These are phyloP conservation scores for Cyberlindnera petersonii DNA, from an alignment of 805 yeast genomes.

Conservation along the genomic window DNA sequence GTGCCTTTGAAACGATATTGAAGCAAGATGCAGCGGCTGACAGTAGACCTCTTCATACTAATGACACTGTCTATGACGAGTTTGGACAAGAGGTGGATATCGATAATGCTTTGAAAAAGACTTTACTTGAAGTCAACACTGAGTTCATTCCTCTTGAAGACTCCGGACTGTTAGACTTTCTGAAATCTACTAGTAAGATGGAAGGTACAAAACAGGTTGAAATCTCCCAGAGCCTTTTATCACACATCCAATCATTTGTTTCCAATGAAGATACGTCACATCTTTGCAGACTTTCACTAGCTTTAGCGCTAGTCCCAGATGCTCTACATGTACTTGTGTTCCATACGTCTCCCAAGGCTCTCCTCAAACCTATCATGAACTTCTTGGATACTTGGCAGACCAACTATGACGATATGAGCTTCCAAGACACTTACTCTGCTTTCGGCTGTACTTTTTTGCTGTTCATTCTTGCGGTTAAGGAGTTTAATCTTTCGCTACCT, in stretches of 20 bases:
- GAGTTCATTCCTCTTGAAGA: slow-evolving; percentile 49
- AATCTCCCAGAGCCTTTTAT: slow-evolving; percentile 35
- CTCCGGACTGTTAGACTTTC: slow-evolving; percentile 48
- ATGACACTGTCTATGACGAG: slow-evolving; percentile 34
- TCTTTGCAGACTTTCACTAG: slow-evolving; percentile 48
- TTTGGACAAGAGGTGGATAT: slow-evolving; percentile 32
- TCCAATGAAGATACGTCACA: slow-evolving; percentile 38
- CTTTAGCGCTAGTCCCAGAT: slow-evolving; percentile 41
- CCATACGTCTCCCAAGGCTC: slow-evolving; percentile 39
- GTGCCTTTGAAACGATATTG: slow-evolving; percentile 31
- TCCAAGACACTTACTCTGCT: slow-evolving; percentile 64
- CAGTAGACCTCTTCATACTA: slow-evolving; percentile 28
- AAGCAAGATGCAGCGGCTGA: slow-evolving; percentile 39
- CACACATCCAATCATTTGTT: slow-evolving; percentile 35
- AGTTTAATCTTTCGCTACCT: slow-evolving; percentile 34
- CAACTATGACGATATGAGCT: slow-evolving; percentile 45
- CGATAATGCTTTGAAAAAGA: slow-evolving; percentile 26
- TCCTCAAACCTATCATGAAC: slow-evolving; percentile 43
- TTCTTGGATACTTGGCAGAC: slow-evolving; percentile 46
- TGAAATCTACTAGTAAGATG: slow-evolving; percentile 43
- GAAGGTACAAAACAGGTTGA: slow-evolving; percentile 45
- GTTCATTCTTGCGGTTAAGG: slow-evolving; percentile 35
- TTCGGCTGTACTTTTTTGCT: slow-evolving; percentile 60
- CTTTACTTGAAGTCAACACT: slow-evolving; percentile 38
- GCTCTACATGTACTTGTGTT: slow-evolving; percentile 42